A percentile compares a stretch with the other conserved stretches of the same genome.
Evolutionary conservation across 306 rosid genomes (phyloP).

Genomic region (Quillaja saponaria): DNA sequence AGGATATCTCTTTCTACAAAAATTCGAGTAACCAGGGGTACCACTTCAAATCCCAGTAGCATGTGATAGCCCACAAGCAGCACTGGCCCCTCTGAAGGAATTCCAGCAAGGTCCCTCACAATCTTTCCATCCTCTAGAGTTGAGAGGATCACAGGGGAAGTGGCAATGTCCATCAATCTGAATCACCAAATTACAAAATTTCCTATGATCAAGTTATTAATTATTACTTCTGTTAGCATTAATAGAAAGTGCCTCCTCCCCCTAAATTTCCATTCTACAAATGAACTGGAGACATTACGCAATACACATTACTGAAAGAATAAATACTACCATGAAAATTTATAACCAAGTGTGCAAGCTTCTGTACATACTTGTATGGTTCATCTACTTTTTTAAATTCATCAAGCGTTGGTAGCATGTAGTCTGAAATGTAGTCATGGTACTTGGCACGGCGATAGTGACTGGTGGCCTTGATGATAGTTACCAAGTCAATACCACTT

Average conservation of each 20-base stretch:
- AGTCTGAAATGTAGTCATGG: constrained; percentile 69
- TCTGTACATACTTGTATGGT: constrained; percentile 48
- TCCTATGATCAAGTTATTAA: too few relatives aligned
- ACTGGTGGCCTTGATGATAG: constrained; percentile 60
- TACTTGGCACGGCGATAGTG: constrained; percentile 71
- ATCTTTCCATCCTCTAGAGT: constrained; percentile 77
- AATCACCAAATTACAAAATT: constrained; percentile 25
- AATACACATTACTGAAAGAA: too few relatives aligned
- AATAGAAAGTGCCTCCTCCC: too few relatives aligned
- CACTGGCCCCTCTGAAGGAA: constrained; percentile 92
- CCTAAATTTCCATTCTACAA: too few relatives aligned
- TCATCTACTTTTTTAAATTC: constrained; percentile 48
- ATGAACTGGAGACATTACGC: too few relatives aligned
- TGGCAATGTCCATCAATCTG: constrained; percentile 45
- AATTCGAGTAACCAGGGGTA: constrained; percentile 49
- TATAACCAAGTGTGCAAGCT: too few relatives aligned
- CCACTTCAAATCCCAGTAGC: constrained; percentile 69
- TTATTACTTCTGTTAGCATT: too few relatives aligned
- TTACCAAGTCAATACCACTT: constrained; percentile 60
- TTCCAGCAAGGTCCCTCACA: constrained; percentile 78
- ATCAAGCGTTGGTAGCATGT: constrained; percentile 59
- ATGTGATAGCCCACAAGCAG: constrained; percentile 88
- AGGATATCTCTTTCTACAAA: constrained; percentile 52
- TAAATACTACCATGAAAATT: too few relatives aligned
- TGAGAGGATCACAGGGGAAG: constrained; percentile 75